Evolutionary conservation across 2,329 filamentous ascomycete species (phyloP).

Genomic region (Sarocladium strictum): DNA sequence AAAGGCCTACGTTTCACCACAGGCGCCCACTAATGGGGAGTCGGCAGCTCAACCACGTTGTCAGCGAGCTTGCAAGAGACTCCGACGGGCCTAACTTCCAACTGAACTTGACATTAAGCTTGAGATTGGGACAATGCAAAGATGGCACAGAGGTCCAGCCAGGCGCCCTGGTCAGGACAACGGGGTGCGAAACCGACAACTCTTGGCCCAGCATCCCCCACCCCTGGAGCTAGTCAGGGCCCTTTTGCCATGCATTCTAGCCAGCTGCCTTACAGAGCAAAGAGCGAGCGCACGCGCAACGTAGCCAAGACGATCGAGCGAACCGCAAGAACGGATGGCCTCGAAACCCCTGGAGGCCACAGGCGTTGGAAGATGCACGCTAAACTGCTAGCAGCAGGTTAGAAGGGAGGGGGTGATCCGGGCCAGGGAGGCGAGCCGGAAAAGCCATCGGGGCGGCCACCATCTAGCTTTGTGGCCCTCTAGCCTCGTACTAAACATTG

Average conservation of each 20-base stretch:
- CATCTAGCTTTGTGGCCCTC: neutral
- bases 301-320: neutral
- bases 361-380: neutral
- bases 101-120: neutral
- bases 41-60: neutral
- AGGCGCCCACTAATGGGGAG: neutral
- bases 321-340: neutral
- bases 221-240: neutral
- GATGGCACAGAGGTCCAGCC: neutral
- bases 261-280: slow-evolving; percentile 7
- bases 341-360: neutral
- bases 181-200: neutral
- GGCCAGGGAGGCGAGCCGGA: neutral
- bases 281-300: neutral
- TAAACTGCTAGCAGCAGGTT: slow-evolving; percentile 4
- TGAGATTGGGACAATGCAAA: neutral
- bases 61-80: neutral
- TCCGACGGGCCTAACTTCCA: neutral
- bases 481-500: no score
- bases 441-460: slow-evolving; percentile 1
- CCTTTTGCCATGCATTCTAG: slow-evolving; percentile 3
- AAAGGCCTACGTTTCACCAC: neutral
- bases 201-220: neutral
- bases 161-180: neutral
- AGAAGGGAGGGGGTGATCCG: slow-evolving; percentile 5